Evolutionary conservation across 2,329 filamentous ascomycete genomes (phyloP).

Genomic region (Macrophomina phaseolina): DNA sequence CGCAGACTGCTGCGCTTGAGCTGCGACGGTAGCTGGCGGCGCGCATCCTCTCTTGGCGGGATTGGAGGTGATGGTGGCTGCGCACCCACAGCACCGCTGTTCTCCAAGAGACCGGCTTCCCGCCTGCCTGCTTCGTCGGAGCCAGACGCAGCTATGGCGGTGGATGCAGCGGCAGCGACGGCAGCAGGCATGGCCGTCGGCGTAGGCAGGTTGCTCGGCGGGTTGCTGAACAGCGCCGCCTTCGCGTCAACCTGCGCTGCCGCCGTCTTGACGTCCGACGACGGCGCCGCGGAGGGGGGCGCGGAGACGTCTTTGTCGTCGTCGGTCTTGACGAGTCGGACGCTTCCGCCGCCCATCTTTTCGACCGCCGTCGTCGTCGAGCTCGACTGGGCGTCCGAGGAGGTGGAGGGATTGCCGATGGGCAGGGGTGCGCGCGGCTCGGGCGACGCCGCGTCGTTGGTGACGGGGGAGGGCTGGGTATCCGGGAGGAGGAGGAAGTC

Average conservation of each 20-base stretch:
- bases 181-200: not conserved
- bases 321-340: not conserved
- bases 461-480: no score
- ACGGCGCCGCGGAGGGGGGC: no score
- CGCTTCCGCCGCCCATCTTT: not conserved
- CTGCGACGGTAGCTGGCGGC: not conserved
- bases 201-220: constrained; percentile 11
- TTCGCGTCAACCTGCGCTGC: constrained; percentile 6
- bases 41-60: not conserved
- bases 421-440: no score
- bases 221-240: constrained; percentile 28
- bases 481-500: no score
- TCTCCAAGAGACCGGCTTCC: no score
- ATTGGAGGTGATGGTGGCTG: not conserved
- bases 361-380: not conserved
- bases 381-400: not conserved
- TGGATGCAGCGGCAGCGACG: not conserved
- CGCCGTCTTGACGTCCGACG: not conserved
- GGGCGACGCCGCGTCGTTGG: no score
- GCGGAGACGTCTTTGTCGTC: not conserved
- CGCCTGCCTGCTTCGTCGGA: no score
- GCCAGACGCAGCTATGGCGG: no score
- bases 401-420: not conserved
- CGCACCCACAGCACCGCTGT: no score
- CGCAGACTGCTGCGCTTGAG: not conserved